Percentiles rank a stretch among this genome's conserved stretches.
Evolutionary conservation across 345 rosid genomes (phyloP).

Genomic region (Diplotaxis tenuifolia): DNA sequence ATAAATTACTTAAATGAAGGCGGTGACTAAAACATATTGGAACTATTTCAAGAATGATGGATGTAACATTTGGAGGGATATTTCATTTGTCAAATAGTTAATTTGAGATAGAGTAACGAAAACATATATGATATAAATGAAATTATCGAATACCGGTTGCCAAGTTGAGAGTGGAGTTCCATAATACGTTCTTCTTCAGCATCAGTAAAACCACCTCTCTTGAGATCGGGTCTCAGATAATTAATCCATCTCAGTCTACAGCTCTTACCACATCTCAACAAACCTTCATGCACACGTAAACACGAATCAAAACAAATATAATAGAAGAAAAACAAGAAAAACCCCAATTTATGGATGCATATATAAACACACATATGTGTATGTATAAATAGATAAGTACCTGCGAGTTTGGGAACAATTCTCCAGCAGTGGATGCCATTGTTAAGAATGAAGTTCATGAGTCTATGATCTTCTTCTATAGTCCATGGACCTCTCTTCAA

Average conservation of each 20-base stretch:
- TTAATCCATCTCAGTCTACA: conserved; percentile 95
- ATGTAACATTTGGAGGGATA: too few species aligned
- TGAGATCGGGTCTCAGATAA: conserved; percentile 87
- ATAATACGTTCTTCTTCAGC: conserved; percentile 78
- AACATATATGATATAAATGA: background rate
- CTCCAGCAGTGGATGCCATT: conserved; percentile 98
- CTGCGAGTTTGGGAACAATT: conserved; percentile 89
- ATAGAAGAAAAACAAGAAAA: background rate
- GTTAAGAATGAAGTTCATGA: conserved; percentile 73
- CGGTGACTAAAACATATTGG: background rate
- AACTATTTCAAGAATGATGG: background rate
- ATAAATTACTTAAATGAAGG: background rate
- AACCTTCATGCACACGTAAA: conserved; percentile 45
- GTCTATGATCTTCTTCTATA: conserved; percentile 91
- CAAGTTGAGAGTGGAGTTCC: conserved; percentile 77
- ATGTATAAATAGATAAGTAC: conserved; percentile 30
- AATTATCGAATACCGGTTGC: conserved; percentile 26
- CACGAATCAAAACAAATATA: background rate
- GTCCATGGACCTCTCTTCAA: conserved; percentile 98
- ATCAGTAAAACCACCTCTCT: conserved; percentile 78
- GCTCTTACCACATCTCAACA: conserved; percentile 88
- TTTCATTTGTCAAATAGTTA: too few species aligned
- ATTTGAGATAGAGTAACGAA: background rate
- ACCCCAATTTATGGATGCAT: background rate
- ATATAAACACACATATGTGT: background rate